phyloP scores from a whole-genome alignment of 306 rosid genomes.

The Canavalia gladiata region DNA sequence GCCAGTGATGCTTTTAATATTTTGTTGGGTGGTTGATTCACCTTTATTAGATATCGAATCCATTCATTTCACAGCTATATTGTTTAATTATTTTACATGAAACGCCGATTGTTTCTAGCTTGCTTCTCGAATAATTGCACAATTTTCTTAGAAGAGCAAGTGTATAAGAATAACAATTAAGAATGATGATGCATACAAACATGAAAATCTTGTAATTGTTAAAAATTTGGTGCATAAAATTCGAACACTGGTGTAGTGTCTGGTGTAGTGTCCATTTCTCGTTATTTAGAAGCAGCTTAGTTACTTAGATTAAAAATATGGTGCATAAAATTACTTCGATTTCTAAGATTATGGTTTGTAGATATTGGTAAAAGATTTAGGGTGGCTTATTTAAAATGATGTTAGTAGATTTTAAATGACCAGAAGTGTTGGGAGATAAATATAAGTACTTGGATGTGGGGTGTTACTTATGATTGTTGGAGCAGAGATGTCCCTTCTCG shows the following conservation, averaged over 20 bases:
- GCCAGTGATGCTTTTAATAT: slow-evolving; percentile 23
- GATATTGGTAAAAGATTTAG: not conserved
- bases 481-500: not conserved
- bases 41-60: slow-evolving; percentile 38
- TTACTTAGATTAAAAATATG: no score
- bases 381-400: slow-evolving; percentile 1
- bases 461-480: not conserved
- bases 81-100: not conserved
- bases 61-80: not conserved
- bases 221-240: not conserved
- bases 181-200: not conserved
- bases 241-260: not conserved
- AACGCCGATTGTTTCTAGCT: not conserved
- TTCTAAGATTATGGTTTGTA: not conserved
- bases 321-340: not conserved
- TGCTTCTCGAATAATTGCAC: not conserved
- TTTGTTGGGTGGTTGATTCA: slow-evolving; percentile 41
- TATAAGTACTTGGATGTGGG: not conserved
- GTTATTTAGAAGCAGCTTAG: not conserved
- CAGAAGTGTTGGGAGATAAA: not conserved
- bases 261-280: no score
- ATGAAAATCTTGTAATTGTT: not conserved
- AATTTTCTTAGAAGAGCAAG: not conserved
- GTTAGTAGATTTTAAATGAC: not conserved
- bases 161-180: not conserved